Base-by-base conservation (phyloP, 1,139 yeast species). In the Blastobotrys arbuscula region DNA sequence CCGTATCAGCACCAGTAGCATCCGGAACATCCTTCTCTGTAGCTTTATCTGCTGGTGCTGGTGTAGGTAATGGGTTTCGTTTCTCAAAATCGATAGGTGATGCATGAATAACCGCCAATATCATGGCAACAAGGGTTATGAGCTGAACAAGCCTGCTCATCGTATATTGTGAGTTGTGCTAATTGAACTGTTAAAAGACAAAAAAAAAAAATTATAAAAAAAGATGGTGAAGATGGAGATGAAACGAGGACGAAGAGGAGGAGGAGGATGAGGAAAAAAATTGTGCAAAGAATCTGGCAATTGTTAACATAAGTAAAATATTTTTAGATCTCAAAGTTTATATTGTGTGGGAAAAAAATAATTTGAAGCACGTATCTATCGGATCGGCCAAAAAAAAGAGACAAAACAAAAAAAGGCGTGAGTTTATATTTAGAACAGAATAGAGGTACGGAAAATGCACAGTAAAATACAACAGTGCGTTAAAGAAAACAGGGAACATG, bases 131-230 rank as follows among this genome's bases (percentile, higher is more conserved):
- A 18, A 20, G n/a, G 7, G 18, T 20, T 37, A 37, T 19, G 10
- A 37, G 40, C 26, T 20, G 8, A 3, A 37, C 40, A 37, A 37
- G 40, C 40, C 40, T 37, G 15, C 26, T 37, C 40, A 37, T 37
- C n/a, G 26, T 37, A 13, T 20, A 9, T 18, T 5, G 7, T 37
- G 7, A 2, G 40, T 18, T 18, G 21, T 19, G 18, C 26, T 21
- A 7, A 20, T 19, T 21, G 40, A 28, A 28, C 31, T 12, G n/a
- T n/a, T n/a, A 28, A 28, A 28, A 24, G 28, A 24, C n/a, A n/a
- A n/a, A 24, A 24, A 24, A 24, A 24, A 24, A 24, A 24, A 33
- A 33, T 33, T 15, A 33, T 15, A n/a, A n/a, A n/a, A n/a, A n/a
- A n/a, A n/a, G n/a, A n/a, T n/a, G n/a, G n/a, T n/a, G n/a, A n/a